Conservation (phyloP, 441 rosid species). For the Monsonia emarginata region DNA sequence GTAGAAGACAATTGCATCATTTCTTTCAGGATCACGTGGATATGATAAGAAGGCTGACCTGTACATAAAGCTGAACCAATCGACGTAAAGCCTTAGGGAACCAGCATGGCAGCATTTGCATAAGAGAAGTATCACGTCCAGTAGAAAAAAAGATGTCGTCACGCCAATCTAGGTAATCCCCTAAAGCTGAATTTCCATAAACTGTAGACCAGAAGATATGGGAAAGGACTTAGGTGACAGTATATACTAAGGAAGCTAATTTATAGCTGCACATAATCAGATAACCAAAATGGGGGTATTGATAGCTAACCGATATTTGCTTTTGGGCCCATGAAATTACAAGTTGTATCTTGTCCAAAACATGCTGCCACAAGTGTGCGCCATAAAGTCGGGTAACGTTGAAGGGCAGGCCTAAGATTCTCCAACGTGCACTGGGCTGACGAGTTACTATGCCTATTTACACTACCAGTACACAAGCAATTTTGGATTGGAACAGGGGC, state of each 20-base stretch:
- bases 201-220: constrained; percentile 19
- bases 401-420: constrained; percentile 72
- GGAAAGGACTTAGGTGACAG: constrained; percentile 19
- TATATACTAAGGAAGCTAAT: neutral
- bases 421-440: constrained; percentile 91
- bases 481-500: constrained; percentile 66
- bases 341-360: constrained; percentile 55
- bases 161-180: constrained; percentile 85
- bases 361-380: constrained; percentile 66
- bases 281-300: constrained; percentile 12
- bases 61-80: constrained; percentile 82
- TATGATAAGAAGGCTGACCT: constrained; percentile 40
- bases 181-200: constrained; percentile 48
- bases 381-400: constrained; percentile 80
- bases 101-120: constrained; percentile 97
- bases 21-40: constrained; percentile 9
- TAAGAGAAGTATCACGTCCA: constrained; percentile 81
- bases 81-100: constrained; percentile 89
- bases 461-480: constrained; percentile 65
- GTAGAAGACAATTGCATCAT: neutral
- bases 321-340: constrained; percentile 42
- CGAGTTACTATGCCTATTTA: constrained; percentile 63
- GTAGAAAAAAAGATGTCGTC: constrained; percentile 83
- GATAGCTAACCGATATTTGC: constrained; percentile 55
- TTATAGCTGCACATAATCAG: constrained; percentile 12